phyloP scores from a whole-genome alignment of 2,329 filamentous ascomycete genomes.

The Paraconiothyrium brasiliense region DNA sequence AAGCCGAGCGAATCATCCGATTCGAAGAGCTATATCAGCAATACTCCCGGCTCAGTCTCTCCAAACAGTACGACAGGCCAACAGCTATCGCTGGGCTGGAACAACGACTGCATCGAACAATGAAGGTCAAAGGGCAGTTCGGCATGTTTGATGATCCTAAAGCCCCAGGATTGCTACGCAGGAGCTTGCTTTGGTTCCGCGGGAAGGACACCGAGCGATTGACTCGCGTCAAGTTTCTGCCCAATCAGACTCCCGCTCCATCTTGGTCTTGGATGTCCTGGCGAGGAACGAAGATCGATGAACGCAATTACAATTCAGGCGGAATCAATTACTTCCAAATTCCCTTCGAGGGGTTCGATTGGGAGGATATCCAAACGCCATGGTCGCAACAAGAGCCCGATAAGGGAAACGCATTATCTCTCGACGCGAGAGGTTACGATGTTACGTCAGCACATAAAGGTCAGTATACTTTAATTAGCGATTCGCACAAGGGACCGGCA shows the following conservation, averaged over 20 bases:
- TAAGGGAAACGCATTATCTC: too few relatives aligned
- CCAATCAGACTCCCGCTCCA: slow-evolving; percentile 3
- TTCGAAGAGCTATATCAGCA: slow-evolving; percentile 21
- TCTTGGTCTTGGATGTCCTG: slow-evolving; percentile 30
- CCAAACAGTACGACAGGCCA: slow-evolving; percentile 34
- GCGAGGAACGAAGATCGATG: background rate
- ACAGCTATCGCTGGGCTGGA: slow-evolving; percentile 45
- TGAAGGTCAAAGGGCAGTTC: slow-evolving; percentile 35
- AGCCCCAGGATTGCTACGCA: background rate
- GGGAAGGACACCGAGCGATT: background rate
- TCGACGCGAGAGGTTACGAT: too few relatives aligned
- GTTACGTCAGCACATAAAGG: too few relatives aligned
- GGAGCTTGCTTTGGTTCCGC: background rate
- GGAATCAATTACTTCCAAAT: too few relatives aligned
- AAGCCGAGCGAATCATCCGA: slow-evolving; percentile 19
- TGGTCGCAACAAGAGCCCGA: too few relatives aligned
- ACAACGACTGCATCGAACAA: slow-evolving; percentile 34
- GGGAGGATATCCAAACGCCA: too few relatives aligned
- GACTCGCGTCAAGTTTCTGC: slow-evolving; percentile 16
- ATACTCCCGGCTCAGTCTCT: slow-evolving; percentile 43
- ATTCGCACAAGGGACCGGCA: too few relatives aligned
- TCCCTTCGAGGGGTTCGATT: too few relatives aligned
- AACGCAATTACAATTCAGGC: too few relatives aligned
- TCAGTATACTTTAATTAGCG: too few relatives aligned
- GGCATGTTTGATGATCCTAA: background rate